phyloP scores from a whole-genome alignment of 441 rosid species.

The Croton setiger region DNA sequence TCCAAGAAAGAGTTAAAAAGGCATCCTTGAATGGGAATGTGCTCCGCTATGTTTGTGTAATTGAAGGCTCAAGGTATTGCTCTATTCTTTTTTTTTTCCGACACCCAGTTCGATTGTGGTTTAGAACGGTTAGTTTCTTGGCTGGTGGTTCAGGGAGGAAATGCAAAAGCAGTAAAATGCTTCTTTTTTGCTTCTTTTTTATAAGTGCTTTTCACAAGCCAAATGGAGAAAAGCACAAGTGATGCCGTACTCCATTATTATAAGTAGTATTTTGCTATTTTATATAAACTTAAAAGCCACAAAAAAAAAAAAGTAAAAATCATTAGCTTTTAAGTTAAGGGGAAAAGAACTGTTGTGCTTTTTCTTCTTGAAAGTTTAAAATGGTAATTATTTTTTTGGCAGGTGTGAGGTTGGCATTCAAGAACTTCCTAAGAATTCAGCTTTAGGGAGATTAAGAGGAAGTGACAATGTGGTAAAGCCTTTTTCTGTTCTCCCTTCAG shows the following conservation, averaged over 20 bases:
- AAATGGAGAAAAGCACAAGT: too few relatives aligned
- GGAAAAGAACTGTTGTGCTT: background rate
- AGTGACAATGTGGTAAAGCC: constrained; percentile 81
- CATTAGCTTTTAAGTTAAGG: too few relatives aligned
- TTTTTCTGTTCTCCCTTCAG: background rate
- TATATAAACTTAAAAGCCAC: too few relatives aligned
- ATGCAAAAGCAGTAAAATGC: too few relatives aligned
- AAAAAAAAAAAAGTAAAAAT: too few relatives aligned
- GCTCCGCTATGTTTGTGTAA: constrained; percentile 86
- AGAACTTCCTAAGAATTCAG: constrained; percentile 75
- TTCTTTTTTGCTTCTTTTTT: too few relatives aligned
- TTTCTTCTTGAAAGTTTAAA: background rate
- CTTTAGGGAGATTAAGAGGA: constrained; percentile 91
- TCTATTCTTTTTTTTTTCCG: background rate
- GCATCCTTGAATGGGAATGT: constrained; percentile 74
- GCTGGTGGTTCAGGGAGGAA: too few relatives aligned
- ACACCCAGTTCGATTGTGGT: background rate
- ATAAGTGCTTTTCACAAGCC: too few relatives aligned
- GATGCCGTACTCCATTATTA: too few relatives aligned
- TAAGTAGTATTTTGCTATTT: too few relatives aligned
- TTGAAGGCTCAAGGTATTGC: constrained; percentile 78
- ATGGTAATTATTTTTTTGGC: constrained; percentile 17
- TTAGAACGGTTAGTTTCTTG: too few relatives aligned
- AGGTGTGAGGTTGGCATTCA: constrained; percentile 91
- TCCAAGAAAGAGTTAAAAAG: constrained; percentile 59